Evolutionary conservation across 768 basidiomycete species (phyloP).

Genomic region (Boletus fagicola): DNA sequence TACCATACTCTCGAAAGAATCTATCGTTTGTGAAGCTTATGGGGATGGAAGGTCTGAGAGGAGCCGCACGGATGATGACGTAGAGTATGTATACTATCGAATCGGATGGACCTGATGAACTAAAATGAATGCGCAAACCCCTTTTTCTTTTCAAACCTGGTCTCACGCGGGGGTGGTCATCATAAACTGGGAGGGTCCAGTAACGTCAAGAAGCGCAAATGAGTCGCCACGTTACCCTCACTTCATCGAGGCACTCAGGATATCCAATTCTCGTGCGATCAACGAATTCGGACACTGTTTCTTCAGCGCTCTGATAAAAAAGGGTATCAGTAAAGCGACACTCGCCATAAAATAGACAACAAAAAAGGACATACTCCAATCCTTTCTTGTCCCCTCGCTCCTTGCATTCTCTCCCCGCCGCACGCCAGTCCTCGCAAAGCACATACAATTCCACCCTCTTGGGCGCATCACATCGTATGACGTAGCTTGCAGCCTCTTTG

Average conservation of each 20-base stretch:
- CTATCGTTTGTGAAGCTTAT: constrained; percentile 52
- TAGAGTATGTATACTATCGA: constrained; percentile 68
- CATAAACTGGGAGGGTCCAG: not conserved
- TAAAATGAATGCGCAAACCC: not conserved
- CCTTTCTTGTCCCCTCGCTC: constrained; percentile 82
- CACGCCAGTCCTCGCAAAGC: constrained; percentile 85
- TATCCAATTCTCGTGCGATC: constrained; percentile 75
- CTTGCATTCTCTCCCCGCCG: constrained; percentile 87
- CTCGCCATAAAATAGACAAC: no score
- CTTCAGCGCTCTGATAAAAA: constrained; percentile 58
- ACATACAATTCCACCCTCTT: constrained; percentile 86
- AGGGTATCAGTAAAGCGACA: not conserved
- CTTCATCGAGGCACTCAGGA: constrained; percentile 63
- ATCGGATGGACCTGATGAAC: constrained; percentile 57
- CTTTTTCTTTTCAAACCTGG: not conserved
- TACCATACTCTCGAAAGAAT: constrained; percentile 52
- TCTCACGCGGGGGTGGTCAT: not conserved
- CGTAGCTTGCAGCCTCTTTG: constrained; percentile 76
- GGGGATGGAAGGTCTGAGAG: constrained; percentile 18
- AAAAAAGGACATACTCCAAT: constrained; percentile 64
- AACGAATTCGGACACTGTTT: constrained; percentile 77
- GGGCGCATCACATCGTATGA: constrained; percentile 80
- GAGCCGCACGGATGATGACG: constrained; percentile 43
- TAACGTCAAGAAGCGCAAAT: not conserved
- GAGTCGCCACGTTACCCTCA: constrained; percentile 29